These are phyloP conservation scores for Podila epicladia DNA, from an alignment of 192 early-diverging fungal genomes.

Conservation along the genomic window DNA sequence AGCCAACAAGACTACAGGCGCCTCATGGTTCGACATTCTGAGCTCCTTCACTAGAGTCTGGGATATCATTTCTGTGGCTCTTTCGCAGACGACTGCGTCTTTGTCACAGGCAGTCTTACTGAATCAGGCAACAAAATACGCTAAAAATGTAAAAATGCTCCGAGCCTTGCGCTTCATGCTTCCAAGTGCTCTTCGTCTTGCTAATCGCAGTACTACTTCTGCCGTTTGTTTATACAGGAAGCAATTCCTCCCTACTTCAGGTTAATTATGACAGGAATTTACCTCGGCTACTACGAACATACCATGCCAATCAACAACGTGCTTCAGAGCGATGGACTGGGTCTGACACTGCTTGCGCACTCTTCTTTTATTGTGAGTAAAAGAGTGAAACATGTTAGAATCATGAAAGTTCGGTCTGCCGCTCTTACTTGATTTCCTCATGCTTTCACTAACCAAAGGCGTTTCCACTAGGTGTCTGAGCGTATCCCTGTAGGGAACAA, in stretches of 20 bases:
- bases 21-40: background rate
- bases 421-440: no score
- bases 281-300: constrained; percentile 3
- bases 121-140: background rate
- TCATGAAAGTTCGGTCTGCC: no score
- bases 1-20: background rate
- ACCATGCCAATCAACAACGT: background rate
- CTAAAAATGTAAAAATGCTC: background rate
- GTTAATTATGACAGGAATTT: background rate
- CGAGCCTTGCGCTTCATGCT: background rate
- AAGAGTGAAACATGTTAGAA: background rate
- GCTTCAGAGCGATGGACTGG: background rate
- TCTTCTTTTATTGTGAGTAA: constrained; percentile 3
- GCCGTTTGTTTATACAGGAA: background rate
- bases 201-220: no score
- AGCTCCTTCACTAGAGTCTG: constrained; percentile 11
- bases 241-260: constrained; percentile 10
- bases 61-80: constrained; percentile 4
- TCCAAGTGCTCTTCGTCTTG: no score
- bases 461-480: background rate
- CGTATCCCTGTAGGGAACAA: constrained; percentile 1
- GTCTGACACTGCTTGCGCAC: background rate
- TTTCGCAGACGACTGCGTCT: background rate
- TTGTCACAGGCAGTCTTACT: background rate
- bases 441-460: no score